Evolutionary conservation across 75 land plant genomes (phyloP).

Genomic region (Gnetum montanum): DNA sequence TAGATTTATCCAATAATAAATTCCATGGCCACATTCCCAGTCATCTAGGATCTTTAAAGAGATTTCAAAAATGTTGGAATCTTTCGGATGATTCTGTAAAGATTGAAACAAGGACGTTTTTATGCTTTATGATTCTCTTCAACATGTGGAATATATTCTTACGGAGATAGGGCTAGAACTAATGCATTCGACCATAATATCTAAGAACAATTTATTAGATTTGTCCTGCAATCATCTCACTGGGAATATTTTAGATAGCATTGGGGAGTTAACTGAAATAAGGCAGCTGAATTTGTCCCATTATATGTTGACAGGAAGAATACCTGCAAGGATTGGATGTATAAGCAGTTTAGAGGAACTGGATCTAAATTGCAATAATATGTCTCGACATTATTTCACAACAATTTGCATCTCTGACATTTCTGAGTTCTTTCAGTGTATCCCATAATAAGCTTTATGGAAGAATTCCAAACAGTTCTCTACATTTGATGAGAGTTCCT

Average conservation of each 20-base stretch:
- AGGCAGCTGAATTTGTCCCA: conserved; percentile 13
- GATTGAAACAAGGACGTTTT: too few relatives aligned
- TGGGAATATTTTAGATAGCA: conserved; percentile 15
- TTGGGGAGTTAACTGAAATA: conserved; percentile 6
- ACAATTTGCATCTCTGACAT: conserved; percentile 8
- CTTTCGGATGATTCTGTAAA: background rate
- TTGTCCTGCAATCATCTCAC: conserved; percentile 15
- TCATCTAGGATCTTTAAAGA: conserved; percentile 15
- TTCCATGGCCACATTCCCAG: conserved; percentile 34
- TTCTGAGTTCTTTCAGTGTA: conserved; percentile 14
- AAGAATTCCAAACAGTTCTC: conserved; percentile 17
- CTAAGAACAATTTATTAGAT: conserved; percentile 6
- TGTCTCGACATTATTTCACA: conserved; percentile 9
- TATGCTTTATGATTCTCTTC: background rate
- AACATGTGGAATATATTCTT: background rate
- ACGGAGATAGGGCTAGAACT: conserved; percentile 4
- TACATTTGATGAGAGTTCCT: conserved; percentile 8
- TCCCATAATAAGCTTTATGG: conserved; percentile 15
- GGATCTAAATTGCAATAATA: conserved; percentile 11
- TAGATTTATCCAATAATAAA: conserved; percentile 44
- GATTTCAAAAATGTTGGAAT: conserved; percentile 13
- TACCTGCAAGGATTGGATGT: conserved; percentile 8
- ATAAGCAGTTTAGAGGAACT: conserved; percentile 11
- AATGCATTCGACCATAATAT: too few relatives aligned
- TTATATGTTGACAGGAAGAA: conserved; percentile 15